Conservation (phyloP, 495 filamentous ascomycete species). For the Filosporella fistucella region DNA sequence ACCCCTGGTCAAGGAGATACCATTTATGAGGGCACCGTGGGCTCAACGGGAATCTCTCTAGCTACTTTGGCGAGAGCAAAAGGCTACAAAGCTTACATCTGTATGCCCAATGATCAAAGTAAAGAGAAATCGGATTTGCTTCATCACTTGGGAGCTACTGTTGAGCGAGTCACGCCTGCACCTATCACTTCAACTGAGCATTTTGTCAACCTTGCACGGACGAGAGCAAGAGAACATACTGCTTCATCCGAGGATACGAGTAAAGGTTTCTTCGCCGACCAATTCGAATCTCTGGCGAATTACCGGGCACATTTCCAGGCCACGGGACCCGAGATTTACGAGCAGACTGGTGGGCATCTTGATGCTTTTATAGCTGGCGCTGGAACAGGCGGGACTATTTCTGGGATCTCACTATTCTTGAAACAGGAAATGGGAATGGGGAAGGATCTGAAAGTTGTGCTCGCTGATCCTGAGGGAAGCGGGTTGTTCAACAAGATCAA, state of each 20-base stretch:
- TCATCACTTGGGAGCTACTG: conserved; percentile 81
- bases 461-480: conserved; percentile 93
- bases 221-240: conserved; percentile 67
- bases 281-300: conserved; percentile 90
- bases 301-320: conserved; percentile 75
- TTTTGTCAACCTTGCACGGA: conserved; percentile 91
- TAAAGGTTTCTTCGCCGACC: conserved; percentile 87
- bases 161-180: conserved; percentile 84
- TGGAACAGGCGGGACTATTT: conserved; percentile 91
- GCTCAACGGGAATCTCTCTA: conserved; percentile 89
- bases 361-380: conserved; percentile 96
- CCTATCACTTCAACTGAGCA: conserved; percentile 87
- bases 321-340: conserved; percentile 86
- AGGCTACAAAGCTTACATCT: conserved; percentile 91
- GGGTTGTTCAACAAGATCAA: conserved; percentile 87
- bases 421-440: conserved; percentile 53
- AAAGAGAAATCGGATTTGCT: conserved; percentile 86
- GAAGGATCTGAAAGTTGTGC: conserved; percentile 57
- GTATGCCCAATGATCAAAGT: conserved; percentile 92
- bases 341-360: conserved; percentile 67
- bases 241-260: conserved; percentile 33
- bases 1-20: conserved; percentile 80
- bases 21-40: conserved; percentile 96
- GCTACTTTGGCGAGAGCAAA: conserved; percentile 82
- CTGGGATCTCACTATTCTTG: conserved; percentile 77